Conservation (phyloP, 176 grass and related monocot species). For the Musa schizocarpa region DNA sequence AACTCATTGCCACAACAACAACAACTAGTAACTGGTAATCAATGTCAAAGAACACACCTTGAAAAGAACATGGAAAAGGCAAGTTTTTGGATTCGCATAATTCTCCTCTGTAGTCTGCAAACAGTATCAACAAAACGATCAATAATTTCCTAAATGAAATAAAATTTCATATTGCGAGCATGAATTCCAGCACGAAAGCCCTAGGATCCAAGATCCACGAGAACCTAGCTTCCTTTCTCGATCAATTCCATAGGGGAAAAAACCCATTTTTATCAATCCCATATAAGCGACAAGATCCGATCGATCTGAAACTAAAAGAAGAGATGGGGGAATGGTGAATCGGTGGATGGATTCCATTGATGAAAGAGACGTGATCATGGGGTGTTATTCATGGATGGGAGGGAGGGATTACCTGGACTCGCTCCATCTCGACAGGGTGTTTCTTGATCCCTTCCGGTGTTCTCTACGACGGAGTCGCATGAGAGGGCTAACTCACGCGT, state of each 20-base stretch:
- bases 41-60: conserved; percentile 37
- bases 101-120: conserved; percentile 62
- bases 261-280: too few relatives aligned
- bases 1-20: not conserved
- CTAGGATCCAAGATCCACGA: not conserved
- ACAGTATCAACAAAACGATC: not conserved
- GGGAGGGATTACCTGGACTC: not conserved
- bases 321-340: too few relatives aligned
- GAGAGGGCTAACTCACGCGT: too few relatives aligned
- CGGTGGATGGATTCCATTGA: too few relatives aligned
- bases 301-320: not conserved
- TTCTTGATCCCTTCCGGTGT: not conserved
- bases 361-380: too few relatives aligned
- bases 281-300: not conserved
- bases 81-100: conserved; percentile 80
- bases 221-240: too few relatives aligned
- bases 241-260: too few relatives aligned
- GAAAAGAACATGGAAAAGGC: conserved; percentile 91
- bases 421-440: not conserved
- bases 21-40: not conserved
- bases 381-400: too few relatives aligned
- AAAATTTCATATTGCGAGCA: not conserved
- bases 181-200: not conserved
- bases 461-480: not conserved
- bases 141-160: not conserved